Evolutionary conservation across 257 asterid genomes (phyloP), one percentile per base, ranked within the genome.

Genomic region (Verbena officinalis): DNA sequence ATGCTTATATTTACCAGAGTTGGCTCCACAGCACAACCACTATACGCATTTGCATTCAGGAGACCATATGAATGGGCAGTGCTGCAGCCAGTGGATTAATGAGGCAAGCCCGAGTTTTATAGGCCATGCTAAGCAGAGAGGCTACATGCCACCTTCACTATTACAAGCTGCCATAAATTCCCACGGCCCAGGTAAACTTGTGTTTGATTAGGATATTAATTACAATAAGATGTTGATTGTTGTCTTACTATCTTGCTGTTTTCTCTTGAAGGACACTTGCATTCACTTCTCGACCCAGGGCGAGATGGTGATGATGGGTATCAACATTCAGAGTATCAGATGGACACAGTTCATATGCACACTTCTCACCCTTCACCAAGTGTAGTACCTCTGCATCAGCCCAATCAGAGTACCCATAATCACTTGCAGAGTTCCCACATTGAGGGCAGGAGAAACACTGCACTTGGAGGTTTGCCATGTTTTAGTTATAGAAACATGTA

Each of bases 401-500:
- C 23, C 14, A 24, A 44, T 24, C 59, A 53, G 31, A 51, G 58
- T 23, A 31, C 59, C 33, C 43, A 17, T 44, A 57, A 45, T 33
- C 65, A 55, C 38, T 44, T 55, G 40, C 75, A 34, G 16, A 34
- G 43, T 54, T 71, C 75, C 55, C 60, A 46, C 14, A 36, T 34
- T 48, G 65, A 71, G 55, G 70, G 52, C 12, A 55, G 33, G 53
- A 71, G 54, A 56, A 54, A 71, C 45, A 36, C 11, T 31, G 59
- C 17, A 5, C 20, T 10, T 71, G 46, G 60, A 20, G 75, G 75
- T 71, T n/a, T n/a, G 44, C 15, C 27, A 0, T 39, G n/a, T 44
- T 15, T 15, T 0, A 44, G 50, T 44, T 44, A n/a, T n/a, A n/a
- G n/a, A n/a, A n/a, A n/a, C n/a, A n/a, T n/a, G n/a, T n/a, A n/a